Base-by-base conservation (phyloP, 2,329 filamentous ascomycete species). In the Scedosporium aurantiacum region DNA sequence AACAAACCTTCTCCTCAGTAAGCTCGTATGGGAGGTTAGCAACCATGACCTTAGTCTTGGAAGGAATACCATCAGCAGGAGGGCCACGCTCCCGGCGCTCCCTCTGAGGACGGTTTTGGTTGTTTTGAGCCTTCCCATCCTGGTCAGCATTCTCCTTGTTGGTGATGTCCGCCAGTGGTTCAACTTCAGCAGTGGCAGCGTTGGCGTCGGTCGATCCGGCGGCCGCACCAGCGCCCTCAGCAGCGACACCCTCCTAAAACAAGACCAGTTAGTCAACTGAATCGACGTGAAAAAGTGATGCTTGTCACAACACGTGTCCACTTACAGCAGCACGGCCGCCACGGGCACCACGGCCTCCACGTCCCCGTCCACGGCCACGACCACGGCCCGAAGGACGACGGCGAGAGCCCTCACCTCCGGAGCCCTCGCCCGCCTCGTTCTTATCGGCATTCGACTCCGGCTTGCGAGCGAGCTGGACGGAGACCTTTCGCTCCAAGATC, bases 11-110 rank as follows among this genome's bases (percentile, higher is more conserved):
- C 72, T 97, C 92, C 81, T 99, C 94, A 70, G 88, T 93, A 76
- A 97, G 84, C 79, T 99, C 93, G 74, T 99, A 99, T 60, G 94
- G 94, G 65, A 99, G 86, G 82, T 99, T 99, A 72, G 94, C 94
- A 72, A 99, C 94, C 94, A 99, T 99, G 79, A 99, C 91, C 89
- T 99, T 99, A 78, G 90, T 97, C 88, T 97, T 97, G 78, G 93
- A 97, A 67, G 94, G 88, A 72, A 99, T 90, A 69, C 94, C 94
- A 74, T 99, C 93, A 76, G 96, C 93, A 64, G 94, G 94, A 67
- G 94, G 94, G 66, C 94, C 94, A 76, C 94, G 92, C 85, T 97
- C 83, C 69, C 84, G 82, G 70, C 83, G 81, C 79, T 85, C 82
- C 70, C 82, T 82, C 70, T 78, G 77, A 69, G 78, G 75, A 65